Evolutionary conservation across 805 yeast genomes (phyloP).

Genomic region (Saccharomycopsis sp.): DNA sequence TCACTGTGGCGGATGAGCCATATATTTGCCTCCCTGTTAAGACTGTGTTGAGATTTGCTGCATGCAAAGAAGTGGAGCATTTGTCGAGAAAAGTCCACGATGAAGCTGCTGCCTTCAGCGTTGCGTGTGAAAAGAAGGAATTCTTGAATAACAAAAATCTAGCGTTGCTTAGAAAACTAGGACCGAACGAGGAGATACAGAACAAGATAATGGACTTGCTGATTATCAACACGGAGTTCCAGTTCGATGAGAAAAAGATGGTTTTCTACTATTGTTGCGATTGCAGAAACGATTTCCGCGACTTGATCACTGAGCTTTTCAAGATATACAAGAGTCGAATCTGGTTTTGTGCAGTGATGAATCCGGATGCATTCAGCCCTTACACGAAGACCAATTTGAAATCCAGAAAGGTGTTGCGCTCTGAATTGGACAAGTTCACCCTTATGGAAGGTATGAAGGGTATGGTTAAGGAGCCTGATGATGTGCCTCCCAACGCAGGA

Average conservation of each 20-base stretch:
- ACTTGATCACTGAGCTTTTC: constrained; percentile 64
- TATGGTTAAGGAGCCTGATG: too few relatives aligned
- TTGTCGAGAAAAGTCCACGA: constrained; percentile 59
- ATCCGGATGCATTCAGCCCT: constrained; percentile 25
- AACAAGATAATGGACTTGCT: constrained; percentile 42
- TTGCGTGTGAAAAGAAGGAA: constrained; percentile 50
- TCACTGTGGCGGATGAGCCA: constrained; percentile 24
- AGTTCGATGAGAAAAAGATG: constrained; percentile 71
- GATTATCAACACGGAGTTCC: constrained; percentile 71
- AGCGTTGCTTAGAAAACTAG: constrained; percentile 3
- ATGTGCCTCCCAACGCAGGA: neutral
- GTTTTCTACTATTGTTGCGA: constrained; percentile 63
- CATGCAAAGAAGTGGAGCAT: constrained; percentile 60
- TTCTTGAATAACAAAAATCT: constrained; percentile 11
- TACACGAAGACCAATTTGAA: constrained; percentile 9
- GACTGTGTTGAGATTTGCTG: constrained; percentile 70
- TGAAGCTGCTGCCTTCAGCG: constrained; percentile 63
- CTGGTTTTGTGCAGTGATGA: constrained; percentile 71
- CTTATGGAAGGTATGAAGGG: neutral
- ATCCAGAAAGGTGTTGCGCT: constrained; percentile 11
- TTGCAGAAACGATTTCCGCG: constrained; percentile 67
- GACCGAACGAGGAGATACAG: constrained; percentile 27
- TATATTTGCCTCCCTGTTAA: constrained; percentile 55
- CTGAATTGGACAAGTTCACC: constrained; percentile 3
- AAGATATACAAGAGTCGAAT: constrained; percentile 72